Evolutionary conservation across 1,284 basidiomycete species (phyloP).

Genomic region (Boletus albobrunnescens): DNA sequence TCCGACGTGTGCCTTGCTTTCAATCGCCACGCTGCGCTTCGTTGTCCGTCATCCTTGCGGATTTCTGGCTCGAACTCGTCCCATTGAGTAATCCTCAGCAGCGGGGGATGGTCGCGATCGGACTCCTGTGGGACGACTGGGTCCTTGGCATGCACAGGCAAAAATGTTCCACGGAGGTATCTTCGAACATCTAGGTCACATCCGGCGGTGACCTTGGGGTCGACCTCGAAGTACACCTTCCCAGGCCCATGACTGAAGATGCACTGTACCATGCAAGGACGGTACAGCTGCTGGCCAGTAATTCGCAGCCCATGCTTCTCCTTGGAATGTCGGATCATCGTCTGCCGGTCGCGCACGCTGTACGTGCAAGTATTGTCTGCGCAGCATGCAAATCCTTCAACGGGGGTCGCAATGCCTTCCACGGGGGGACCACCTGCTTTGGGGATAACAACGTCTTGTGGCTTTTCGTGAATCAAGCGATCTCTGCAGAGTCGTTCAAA

Average conservation of each 20-base stretch:
- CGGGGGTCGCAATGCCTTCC: background rate
- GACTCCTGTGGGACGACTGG: background rate
- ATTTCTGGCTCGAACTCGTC: conserved; percentile 1
- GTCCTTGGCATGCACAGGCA: background rate
- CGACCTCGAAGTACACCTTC: conserved; percentile 5
- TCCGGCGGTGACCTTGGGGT: background rate
- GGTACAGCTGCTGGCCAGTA: background rate
- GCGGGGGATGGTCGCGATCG: conserved; percentile 1
- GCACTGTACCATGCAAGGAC: conserved; percentile 2
- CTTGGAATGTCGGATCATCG: background rate
- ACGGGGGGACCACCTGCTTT: background rate
- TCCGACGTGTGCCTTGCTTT: background rate
- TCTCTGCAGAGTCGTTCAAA: background rate
- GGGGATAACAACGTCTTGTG: background rate
- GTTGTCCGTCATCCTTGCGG: background rate
- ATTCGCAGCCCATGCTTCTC: background rate
- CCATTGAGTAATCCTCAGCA: conserved; percentile 1
- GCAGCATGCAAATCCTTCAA: background rate
- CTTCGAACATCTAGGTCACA: background rate
- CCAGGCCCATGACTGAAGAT: background rate
- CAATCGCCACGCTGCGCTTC: background rate
- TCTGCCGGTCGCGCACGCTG: background rate
- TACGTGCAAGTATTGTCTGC: background rate
- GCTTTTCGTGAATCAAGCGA: background rate
- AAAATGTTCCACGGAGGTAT: background rate